A percentile compares a stretch with the other conserved stretches of the same genome.
Evolutionary conservation across 371 early-diverging fungal genomes (phyloP).

Genomic region (Mucor velutinosus): DNA sequence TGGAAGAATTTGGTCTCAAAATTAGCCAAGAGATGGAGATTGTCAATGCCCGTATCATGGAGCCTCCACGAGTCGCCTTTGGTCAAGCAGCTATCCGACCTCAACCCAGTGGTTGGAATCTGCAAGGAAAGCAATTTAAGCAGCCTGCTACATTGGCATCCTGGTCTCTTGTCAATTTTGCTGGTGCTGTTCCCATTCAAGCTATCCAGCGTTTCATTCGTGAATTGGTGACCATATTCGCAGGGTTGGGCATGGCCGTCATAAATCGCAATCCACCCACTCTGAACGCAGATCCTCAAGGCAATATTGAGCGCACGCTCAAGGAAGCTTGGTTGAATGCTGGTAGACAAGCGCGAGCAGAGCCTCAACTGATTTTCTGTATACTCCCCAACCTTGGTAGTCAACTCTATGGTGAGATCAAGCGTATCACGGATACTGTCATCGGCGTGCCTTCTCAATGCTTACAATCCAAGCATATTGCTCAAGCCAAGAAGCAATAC

Average conservation of each 20-base stretch:
- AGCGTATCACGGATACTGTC: constrained; percentile 90
- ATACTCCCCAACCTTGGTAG: constrained; percentile 85
- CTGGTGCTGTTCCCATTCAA: constrained; percentile 33
- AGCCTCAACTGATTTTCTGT: constrained; percentile 80
- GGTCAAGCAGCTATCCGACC: constrained; percentile 72
- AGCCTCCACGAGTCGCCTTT: constrained; percentile 64
- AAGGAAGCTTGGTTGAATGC: constrained; percentile 70
- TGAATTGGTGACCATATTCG: constrained; percentile 55
- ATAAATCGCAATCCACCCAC: constrained; percentile 65
- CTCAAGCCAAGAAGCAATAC: constrained; percentile 65
- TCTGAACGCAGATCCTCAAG: constrained; percentile 64
- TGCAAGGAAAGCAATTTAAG: constrained; percentile 81
- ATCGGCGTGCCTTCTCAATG: constrained; percentile 93
- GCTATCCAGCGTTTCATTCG: constrained; percentile 60
- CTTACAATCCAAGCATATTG: constrained; percentile 76
- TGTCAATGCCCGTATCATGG: constrained; percentile 74
- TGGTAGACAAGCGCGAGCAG: constrained; percentile 68
- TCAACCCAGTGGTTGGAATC: constrained; percentile 87
- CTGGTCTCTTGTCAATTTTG: constrained; percentile 80
- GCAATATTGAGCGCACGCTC: constrained; percentile 66
- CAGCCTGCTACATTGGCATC: constrained; percentile 74
- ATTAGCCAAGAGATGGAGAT: constrained; percentile 63
- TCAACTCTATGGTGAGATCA: constrained; percentile 91
- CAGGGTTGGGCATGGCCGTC: constrained; percentile 65
- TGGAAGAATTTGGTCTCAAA: constrained; percentile 70